Conservation (phyloP, 2,329 filamentous ascomycete genomes). For the Diaporthe velutina region DNA sequence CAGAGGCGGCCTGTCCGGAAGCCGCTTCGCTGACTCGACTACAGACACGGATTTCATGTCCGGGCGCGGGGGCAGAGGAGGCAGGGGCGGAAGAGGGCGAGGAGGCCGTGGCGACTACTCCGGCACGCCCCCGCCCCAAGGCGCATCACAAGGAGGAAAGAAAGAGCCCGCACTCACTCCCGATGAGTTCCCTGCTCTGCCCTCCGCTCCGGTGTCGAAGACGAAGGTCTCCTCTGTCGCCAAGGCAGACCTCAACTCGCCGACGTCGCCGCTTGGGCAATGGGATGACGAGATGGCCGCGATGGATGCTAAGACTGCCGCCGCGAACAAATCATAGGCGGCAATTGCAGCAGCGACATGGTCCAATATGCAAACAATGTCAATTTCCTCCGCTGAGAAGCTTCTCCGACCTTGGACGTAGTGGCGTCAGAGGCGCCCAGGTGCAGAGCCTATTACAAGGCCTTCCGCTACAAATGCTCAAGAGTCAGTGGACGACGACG, state of each 20-base stretch:
- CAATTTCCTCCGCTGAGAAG: neutral
- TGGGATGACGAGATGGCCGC: conserved; percentile 73
- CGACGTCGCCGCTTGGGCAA: conserved; percentile 56
- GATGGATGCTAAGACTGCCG: conserved; percentile 53
- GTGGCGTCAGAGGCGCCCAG: neutral
- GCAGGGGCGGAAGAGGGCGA: conserved; percentile 49
- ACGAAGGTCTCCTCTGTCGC: conserved; percentile 40
- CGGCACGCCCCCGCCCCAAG: conserved; percentile 12
- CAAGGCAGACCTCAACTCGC: conserved; percentile 45
- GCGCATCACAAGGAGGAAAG: conserved; percentile 37
- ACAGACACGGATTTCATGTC: conserved; percentile 45
- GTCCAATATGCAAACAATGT: neutral
- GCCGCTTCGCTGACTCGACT: conserved; percentile 55
- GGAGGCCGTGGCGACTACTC: conserved; percentile 47
- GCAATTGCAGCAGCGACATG: neutral
- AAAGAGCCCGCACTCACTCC: conserved; percentile 49
- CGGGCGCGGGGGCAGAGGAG: conserved; percentile 49
- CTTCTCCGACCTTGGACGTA: neutral
- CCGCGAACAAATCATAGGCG: conserved; percentile 29
- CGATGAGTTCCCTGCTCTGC: conserved; percentile 58
- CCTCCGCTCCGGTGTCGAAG: conserved; percentile 43
- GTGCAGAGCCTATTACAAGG: neutral
- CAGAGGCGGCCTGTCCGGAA: conserved; percentile 52
- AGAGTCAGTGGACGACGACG: neutral
- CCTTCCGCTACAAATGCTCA: neutral